Percentiles rank a stretch among this genome's conserved stretches.
Conservation (phyloP, 1,284 basidiomycete genomes). For the Ganoderma sp. region DNA sequence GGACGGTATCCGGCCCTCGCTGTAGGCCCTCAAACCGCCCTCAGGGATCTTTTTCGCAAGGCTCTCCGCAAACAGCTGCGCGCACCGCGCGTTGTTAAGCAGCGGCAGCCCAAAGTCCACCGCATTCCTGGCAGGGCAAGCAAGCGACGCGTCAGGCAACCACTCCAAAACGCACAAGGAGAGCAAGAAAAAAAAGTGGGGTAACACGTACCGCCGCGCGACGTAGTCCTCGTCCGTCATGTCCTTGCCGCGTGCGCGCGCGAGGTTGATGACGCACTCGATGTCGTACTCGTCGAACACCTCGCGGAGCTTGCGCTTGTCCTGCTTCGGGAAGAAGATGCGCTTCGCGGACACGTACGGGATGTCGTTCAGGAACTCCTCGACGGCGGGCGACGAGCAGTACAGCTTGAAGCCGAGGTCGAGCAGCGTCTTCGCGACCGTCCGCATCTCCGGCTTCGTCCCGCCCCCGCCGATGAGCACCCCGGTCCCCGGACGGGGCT, state of each 20-base stretch:
- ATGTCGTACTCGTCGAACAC: slow-evolving; percentile 96
- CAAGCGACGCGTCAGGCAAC: slow-evolving; percentile 16
- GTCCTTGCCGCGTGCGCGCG: slow-evolving; percentile 79
- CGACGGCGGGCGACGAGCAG: slow-evolving; percentile 83
- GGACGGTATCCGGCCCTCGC: slow-evolving; percentile 89
- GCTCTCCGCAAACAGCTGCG: slow-evolving; percentile 90
- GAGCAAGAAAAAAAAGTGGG: no score
- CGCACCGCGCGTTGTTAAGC: slow-evolving; percentile 91
- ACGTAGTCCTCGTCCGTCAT: slow-evolving; percentile 96
- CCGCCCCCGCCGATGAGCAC: slow-evolving; percentile 90
- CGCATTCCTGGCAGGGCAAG: slow-evolving; percentile 66
- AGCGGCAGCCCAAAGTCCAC: slow-evolving; percentile 92
- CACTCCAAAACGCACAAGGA: not conserved
- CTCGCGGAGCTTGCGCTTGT: slow-evolving; percentile 94
- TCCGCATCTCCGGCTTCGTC: slow-evolving; percentile 80
- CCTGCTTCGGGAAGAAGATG: slow-evolving; percentile 96
- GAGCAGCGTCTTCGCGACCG: slow-evolving; percentile 77
- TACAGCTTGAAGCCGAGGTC: slow-evolving; percentile 92
- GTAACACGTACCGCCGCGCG: slow-evolving; percentile 70
- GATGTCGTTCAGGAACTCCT: slow-evolving; percentile 83
- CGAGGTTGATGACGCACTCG: slow-evolving; percentile 94
- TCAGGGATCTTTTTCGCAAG: slow-evolving; percentile 88
- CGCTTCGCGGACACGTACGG: slow-evolving; percentile 84
- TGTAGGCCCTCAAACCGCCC: slow-evolving; percentile 83
- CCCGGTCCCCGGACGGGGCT: slow-evolving; percentile 81